Evolutionary conservation across 108 stramenopile species (phyloP).

Genomic region (Nitzschia putrida): DNA sequence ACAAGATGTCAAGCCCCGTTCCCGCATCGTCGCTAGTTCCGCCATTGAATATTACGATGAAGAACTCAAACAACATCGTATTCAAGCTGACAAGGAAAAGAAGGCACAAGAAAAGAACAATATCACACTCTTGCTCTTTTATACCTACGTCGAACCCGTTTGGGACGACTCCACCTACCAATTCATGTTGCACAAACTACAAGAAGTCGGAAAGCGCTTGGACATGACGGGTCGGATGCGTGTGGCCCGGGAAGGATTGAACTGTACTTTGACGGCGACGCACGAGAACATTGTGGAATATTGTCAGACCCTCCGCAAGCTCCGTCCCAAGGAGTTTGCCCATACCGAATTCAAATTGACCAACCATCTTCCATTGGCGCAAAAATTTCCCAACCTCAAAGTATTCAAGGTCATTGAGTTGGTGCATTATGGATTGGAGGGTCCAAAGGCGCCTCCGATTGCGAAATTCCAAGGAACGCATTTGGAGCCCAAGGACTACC

Average conservation of each 20-base stretch:
- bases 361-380: slow-evolving; percentile 63
- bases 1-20: slow-evolving; percentile 14
- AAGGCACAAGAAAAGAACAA: slow-evolving; percentile 13
- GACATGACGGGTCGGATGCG: slow-evolving; percentile 83
- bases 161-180: slow-evolving; percentile 71
- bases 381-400: slow-evolving; percentile 77
- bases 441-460: slow-evolving; percentile 65
- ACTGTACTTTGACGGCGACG: slow-evolving; percentile 83
- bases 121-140: slow-evolving; percentile 80
- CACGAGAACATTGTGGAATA: slow-evolving; percentile 53
- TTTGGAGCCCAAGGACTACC: slow-evolving; percentile 83
- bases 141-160: slow-evolving; percentile 86
- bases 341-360: slow-evolving; percentile 87
- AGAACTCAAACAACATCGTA: slow-evolving; percentile 27
- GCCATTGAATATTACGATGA: slow-evolving; percentile 44
- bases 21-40: slow-evolving; percentile 29
- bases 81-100: slow-evolving; percentile 24
- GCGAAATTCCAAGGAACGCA: slow-evolving; percentile 70
- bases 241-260: slow-evolving; percentile 84
- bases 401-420: slow-evolving; percentile 76
- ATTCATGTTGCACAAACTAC: slow-evolving; percentile 46
- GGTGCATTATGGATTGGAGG: slow-evolving; percentile 87
- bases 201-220: slow-evolving; percentile 44
- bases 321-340: slow-evolving; percentile 63
- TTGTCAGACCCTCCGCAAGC: slow-evolving; percentile 56